These are phyloP conservation scores for Euphorbia lathyris DNA, from an alignment of 345 rosid genomes.

Conservation along the genomic window DNA sequence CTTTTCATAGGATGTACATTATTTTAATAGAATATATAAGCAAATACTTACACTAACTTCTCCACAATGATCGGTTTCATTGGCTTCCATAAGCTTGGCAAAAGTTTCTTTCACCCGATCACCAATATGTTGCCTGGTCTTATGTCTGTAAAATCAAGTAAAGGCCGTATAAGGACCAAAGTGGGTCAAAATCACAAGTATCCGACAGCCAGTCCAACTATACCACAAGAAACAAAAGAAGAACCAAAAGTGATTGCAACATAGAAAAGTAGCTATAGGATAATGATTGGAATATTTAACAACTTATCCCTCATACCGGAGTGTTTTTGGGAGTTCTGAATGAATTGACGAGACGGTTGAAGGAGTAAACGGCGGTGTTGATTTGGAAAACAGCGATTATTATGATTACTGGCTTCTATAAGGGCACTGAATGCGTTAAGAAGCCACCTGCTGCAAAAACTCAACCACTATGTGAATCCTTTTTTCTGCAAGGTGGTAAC, in stretches of 20 bases:
- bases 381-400: slow-evolving; percentile 69
- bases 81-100: slow-evolving; percentile 60
- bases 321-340: slow-evolving; percentile 78
- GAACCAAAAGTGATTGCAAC: not conserved
- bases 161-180: not conserved
- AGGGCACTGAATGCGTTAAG: slow-evolving; percentile 91
- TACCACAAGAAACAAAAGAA: not conserved
- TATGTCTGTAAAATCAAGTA: slow-evolving; percentile 40
- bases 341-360: slow-evolving; percentile 66
- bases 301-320: slow-evolving; percentile 57
- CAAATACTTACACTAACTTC: slow-evolving; percentile 47
- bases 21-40: not conserved
- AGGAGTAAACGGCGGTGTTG: slow-evolving; percentile 61
- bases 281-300: slow-evolving; percentile 28
- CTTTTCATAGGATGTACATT: too few relatives aligned
- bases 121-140: slow-evolving; percentile 54
- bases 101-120: slow-evolving; percentile 66
- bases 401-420: too few relatives aligned
- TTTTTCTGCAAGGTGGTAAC: slow-evolving; percentile 95
- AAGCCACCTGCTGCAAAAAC: slow-evolving; percentile 97
- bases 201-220: not conserved
- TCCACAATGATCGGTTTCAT: slow-evolving; percentile 50
- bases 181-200: not conserved
- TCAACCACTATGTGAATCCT: slow-evolving; percentile 93
- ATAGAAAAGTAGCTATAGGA: slow-evolving; percentile 4